Evolutionary conservation across 2,329 filamentous ascomycete genomes (phyloP), one percentile per base, ranked within the genome.

Genomic region (Claviceps quebecensis): DNA sequence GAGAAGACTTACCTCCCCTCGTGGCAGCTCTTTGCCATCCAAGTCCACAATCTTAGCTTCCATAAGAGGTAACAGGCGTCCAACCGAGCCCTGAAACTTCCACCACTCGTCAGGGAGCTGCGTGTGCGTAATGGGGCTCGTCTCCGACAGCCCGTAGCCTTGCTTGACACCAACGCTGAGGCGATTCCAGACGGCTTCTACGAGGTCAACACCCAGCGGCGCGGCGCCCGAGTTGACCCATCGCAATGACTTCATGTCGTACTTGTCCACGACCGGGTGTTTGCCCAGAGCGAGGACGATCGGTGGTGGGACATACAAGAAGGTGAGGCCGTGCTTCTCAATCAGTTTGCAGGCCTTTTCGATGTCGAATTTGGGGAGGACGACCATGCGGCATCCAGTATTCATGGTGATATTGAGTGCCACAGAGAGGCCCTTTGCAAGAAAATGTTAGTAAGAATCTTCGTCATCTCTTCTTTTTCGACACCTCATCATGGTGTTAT

Each of bases 161-260:
- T 97, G 91, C 72, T 95, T 96, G 54, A 95, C 81, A 2, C 84
- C 83, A 19, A 94, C 74, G 49, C 81, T 81, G 53, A 93, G 78
- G 7, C 89, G 80, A 19, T 77, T 67, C 72, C 87, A 86, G 3
- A 93, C 78, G 8, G 80, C 77, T 51, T 88, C 80, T 1, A 91
- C 85, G 2, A 97, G 76, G 56, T 95, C 88, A 36, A 74, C 72
- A 0, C 87, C 91, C 41, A 96, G 71, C 0, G 91, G 91, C 0
- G 91, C 90, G 0, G 90, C 91, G 23, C 87, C 91, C 0, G 81
- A 90, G 67, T 89, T 93, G 72, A 95, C 73, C 78, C 90, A 90
- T 45, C 86, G 83, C 23, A 97, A 62, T 4, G 77, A 81, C 16
- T 79, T 82, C 43, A 97, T 73, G 65, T 97, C 81, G 68, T 94